phyloP scores from a whole-genome alignment of 1,139 yeast species.

The Geotrichum australiense region DNA sequence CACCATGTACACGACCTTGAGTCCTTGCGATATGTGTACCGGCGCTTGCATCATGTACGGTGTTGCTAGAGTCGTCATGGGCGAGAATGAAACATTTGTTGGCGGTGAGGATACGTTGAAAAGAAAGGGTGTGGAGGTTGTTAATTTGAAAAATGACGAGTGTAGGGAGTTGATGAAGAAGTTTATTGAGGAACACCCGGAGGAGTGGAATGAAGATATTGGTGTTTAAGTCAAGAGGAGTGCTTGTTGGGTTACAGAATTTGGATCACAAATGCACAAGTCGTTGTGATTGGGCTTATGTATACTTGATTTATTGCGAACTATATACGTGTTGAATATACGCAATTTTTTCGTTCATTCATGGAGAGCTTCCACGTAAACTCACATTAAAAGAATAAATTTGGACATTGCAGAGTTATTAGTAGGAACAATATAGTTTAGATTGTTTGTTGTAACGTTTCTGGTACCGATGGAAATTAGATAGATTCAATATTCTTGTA shows the following conservation, averaged over 20 bases:
- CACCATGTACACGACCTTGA: constrained; percentile 76
- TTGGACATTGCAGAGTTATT: too few species aligned
- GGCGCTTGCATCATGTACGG: constrained; percentile 91
- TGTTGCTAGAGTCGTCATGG: constrained; percentile 74
- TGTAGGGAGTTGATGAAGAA: constrained; percentile 69
- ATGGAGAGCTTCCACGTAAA: too few species aligned
- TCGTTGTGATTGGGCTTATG: too few species aligned
- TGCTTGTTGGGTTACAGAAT: not conserved
- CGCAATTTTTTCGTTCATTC: too few species aligned
- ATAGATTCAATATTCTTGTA: too few species aligned
- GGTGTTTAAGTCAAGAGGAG: constrained; percentile 45
- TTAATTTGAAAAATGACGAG: constrained; percentile 56
- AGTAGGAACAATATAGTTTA: too few species aligned
- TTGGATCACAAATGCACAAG: not conserved
- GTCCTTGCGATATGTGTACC: constrained; percentile 93
- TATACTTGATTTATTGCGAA: too few species aligned
- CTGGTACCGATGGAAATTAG: too few species aligned
- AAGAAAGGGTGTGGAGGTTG: constrained; percentile 64
- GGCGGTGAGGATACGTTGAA: constrained; percentile 72
- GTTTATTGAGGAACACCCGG: constrained; percentile 65
- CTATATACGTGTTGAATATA: too few species aligned
- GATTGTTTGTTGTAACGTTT: too few species aligned
- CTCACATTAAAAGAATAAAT: too few species aligned
- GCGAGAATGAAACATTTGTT: constrained; percentile 72
- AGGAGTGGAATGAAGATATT: constrained; percentile 85